Conservation (phyloP, 116 monocot genomes). For the Zostera marina region DNA sequence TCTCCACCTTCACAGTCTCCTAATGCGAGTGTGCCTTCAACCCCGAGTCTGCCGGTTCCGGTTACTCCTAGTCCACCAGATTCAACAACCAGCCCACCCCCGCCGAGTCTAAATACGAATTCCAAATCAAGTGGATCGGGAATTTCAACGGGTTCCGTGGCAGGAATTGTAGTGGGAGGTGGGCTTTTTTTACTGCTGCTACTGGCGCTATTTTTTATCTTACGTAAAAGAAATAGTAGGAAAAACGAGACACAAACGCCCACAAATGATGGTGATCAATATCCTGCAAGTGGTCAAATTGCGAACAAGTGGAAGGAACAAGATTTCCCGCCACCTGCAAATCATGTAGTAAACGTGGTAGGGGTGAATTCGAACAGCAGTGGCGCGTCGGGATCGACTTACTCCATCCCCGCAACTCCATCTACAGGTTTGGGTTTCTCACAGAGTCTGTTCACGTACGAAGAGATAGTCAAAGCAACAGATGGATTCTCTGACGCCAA, state of each 20-base stretch:
- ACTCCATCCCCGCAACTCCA: not conserved
- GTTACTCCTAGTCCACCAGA: not conserved
- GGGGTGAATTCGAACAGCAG: not conserved
- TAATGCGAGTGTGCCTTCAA: no score
- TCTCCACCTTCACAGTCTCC: no score
- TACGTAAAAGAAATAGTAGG: not conserved
- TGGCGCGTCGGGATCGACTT: not conserved
- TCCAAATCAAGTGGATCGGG: not conserved
- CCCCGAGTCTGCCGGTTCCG: not conserved
- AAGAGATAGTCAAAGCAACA: slow-evolving; percentile 18
- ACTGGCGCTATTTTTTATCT: not conserved
- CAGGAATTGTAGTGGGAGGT: slow-evolving; percentile 17
- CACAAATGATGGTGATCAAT: not conserved
- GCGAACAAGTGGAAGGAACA: not conserved
- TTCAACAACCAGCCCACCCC: not conserved
- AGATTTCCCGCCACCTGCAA: not conserved
- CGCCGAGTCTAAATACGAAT: not conserved
- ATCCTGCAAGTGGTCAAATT: not conserved
- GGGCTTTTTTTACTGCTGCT: slow-evolving; percentile 4
- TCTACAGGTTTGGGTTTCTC: not conserved
- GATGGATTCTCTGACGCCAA: slow-evolving; percentile 68
- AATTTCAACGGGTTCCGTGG: slow-evolving; percentile 13
- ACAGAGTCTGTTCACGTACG: slow-evolving; percentile 8
- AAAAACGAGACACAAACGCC: not conserved
- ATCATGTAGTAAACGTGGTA: no score